Conservation (phyloP, 2,329 filamentous ascomycete genomes). For the Golovinomyces cichoracearum region DNA sequence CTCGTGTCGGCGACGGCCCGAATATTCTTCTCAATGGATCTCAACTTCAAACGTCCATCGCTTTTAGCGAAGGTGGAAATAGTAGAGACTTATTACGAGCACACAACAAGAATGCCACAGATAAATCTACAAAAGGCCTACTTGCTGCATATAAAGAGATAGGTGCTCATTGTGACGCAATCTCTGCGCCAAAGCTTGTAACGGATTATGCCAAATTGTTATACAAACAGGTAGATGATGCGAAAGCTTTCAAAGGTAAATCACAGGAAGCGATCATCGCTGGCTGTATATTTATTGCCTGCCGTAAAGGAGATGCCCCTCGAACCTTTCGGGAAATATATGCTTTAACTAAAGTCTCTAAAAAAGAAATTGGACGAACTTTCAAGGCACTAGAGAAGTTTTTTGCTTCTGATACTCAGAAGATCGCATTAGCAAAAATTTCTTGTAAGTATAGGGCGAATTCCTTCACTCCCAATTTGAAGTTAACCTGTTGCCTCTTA, state of each 20-base stretch:
- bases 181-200: slow-evolving; percentile 54
- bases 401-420: slow-evolving; percentile 45
- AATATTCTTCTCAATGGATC: slow-evolving; percentile 77
- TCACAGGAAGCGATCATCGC: slow-evolving; percentile 81
- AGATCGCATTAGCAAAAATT: slow-evolving; percentile 22
- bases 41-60: slow-evolving; percentile 69
- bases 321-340: slow-evolving; percentile 90
- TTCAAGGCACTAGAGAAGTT: slow-evolving; percentile 87
- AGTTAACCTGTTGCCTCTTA: slow-evolving; percentile 14
- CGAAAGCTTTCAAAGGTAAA: slow-evolving; percentile 85
- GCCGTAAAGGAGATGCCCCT: slow-evolving; percentile 62
- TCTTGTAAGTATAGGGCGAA: slow-evolving; percentile 20
- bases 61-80: slow-evolving; percentile 49
- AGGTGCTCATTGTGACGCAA: slow-evolving; percentile 59
- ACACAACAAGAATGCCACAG: slow-evolving; percentile 54
- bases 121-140: slow-evolving; percentile 62
- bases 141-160: slow-evolving; percentile 74
- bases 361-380: slow-evolving; percentile 89
- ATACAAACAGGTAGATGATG: slow-evolving; percentile 83
- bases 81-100: slow-evolving; percentile 55
- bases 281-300: slow-evolving; percentile 92
- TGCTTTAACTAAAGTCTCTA: slow-evolving; percentile 72
- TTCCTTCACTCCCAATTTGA: slow-evolving; percentile 6
- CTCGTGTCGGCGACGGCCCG: slow-evolving; percentile 82
- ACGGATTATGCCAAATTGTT: slow-evolving; percentile 81